Base-by-base conservation (phyloP, 768 basidiomycete genomes). In the Rhizopogon rudus region DNA sequence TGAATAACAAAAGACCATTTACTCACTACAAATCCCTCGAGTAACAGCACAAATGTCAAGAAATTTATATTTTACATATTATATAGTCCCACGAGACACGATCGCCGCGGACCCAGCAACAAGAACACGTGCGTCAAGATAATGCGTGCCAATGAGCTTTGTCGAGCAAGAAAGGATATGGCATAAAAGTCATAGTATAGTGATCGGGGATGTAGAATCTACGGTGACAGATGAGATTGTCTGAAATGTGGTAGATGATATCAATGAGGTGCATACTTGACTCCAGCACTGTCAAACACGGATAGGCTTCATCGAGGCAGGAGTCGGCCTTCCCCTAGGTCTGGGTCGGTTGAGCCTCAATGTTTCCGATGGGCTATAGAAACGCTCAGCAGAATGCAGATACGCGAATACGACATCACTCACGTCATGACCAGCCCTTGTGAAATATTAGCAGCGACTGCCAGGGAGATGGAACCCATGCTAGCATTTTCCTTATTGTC, bases 391-490 rank as follows among this genome's bases (percentile, higher is more conserved):
- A 33, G 22, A 10, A 17, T 14, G 28, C 46, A 20, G 28, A 14
- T n/a, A 17, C 43, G 55, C 52, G 20, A 48, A 5, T 2, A 5
- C 6, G 31, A 42, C 0, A 14, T 25, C 4, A 81, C 84, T 61
- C 65, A 89, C 88, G 80, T 84, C 69, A 75, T 77, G 54, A 81
- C 70, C 33, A 65, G 58, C 59, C 75, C 64, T 63, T 71, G 65
- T 54, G 71, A 70, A 17, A 55, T 31, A 20, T 68, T 69, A 6
- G 40, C 52, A 3, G 48, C 49, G 20, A 42, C 43, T 28, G 55
- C 48, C 8, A 55, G 3, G 5, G 53, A 25, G 25, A 25, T 25
- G 25, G 25, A 25, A 12, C 57, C 49, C 1, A 56, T 51, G 5
- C 52, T 50, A 31, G 59, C 53, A 42, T 63, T 66, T 67, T 85